Base-by-base conservation (phyloP, 345 rosid species). In the Eucalyptus erythrocorys region DNA sequence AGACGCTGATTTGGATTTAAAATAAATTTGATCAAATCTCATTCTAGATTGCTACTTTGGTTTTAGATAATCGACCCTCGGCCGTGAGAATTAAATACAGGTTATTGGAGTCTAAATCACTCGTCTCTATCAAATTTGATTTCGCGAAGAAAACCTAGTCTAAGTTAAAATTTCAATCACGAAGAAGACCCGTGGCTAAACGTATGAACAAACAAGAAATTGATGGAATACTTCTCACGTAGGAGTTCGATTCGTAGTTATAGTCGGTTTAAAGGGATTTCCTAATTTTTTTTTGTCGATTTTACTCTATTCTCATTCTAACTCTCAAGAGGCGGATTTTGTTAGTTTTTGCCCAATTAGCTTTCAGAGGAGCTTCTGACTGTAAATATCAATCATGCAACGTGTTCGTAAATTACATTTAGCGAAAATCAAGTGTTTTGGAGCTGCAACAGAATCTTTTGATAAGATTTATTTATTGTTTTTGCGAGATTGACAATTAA, bases 81-180 rank as follows among this genome's bases (percentile, higher is more conserved):
- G 13, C 32, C 14, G 13, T 59, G n/a, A 59, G 66, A 59, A 11
- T 59, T 5, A 59, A 59, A 27, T 27, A 13, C 4, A 55, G 66
- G 4, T 59, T 59, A 59, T 27, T 59, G 66, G 30, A 59, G 8
- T 59, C 8, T 59, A 59, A 59, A 59, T 59, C 66, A 59, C 32
- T 59, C 2, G 66, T 59, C n/a, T 59, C 32, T 59, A 59, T 27
- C 32, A 22, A 55, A 55, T 55, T 55, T 55, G 30, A 55, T 3
- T 1, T 2, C 30, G 1, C 26, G 0, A 51, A 51, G 26, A 21
- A 51, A 51, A 59, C 66, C 16, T 0, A 12, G 12, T 26, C n/a
- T 59, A 59, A 59, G 32, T 59, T 26, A 12, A 27, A 59, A 12
- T 12, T 59, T 26, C 66, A 59, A 27, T 26, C 13, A 26, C 32